Base-by-base conservation (phyloP, 352 stramenopile genomes). In the Phytopythium vexans region DNA sequence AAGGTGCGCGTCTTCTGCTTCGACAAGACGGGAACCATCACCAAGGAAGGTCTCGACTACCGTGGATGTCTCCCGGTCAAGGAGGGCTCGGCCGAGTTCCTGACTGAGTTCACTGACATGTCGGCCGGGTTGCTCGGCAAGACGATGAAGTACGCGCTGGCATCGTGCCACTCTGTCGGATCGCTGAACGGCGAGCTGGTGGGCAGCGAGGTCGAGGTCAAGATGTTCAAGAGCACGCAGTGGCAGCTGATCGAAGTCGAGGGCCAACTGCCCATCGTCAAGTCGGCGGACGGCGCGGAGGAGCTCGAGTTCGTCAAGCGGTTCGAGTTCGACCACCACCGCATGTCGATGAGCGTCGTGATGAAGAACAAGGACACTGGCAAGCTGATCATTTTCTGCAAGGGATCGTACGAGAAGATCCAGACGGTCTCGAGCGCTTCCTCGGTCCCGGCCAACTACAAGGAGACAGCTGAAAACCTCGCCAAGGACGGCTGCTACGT, bases 11-110 rank as follows among this genome's bases (percentile, higher is more conserved):
- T 92, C 6, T 91, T 89, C 41, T 96, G 88, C 62, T 97, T 97
- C 62, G 90, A 97, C 73, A 97, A 97, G 63, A 97, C 90, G 0
- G 90, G 90, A 6, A 97, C 90, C 14, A 79, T 97, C 45, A 97
- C 90, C 15, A 92, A 96, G 54, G 73, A 96, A 49, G 90, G 90
- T 2, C 62, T 97, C 6, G 80, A 96, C 49, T 96, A 93, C 60
- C 57, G 84, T 50, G 83, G 74, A 35, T 82, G 74, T 33, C 55
- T 87, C n/a, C 76, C 76, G 0, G 67, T 88, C 12, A 54, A 67
- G 14, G 85, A 71, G 10, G 66, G 82, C 33, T 66, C 48, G 31
- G 62, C 56, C 16, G 56, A 58, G 39, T 84, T 86, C 60, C 52
- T 66, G 15, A 44, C 47, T 3, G 74, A 86, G 38, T 72, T 74